phyloP scores from a whole-genome alignment of 1,284 basidiomycete genomes.

The Earliella scabrosa region DNA sequence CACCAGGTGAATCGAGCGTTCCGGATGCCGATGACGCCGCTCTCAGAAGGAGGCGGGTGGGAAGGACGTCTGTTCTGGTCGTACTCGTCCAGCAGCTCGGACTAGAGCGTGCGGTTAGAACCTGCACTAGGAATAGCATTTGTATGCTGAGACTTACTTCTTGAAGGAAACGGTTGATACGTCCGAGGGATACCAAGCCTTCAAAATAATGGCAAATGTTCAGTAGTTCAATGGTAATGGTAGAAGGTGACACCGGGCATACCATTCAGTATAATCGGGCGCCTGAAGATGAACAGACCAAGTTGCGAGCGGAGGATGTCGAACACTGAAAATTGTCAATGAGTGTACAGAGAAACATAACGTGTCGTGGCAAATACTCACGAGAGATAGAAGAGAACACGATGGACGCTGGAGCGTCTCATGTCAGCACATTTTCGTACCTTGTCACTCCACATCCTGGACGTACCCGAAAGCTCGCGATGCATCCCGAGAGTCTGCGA shows the following conservation, averaged over 20 bases:
- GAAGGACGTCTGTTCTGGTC: slow-evolving; percentile 11
- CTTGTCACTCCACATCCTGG: no score
- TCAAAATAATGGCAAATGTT: no score
- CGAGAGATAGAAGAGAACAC: slow-evolving; percentile 45
- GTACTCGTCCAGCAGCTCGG: slow-evolving; percentile 51
- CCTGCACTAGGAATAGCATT: background rate
- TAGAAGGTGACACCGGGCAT: background rate
- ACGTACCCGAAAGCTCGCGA: slow-evolving; percentile 34
- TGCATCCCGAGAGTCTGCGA: slow-evolving; percentile 40
- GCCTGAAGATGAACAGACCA: slow-evolving; percentile 30
- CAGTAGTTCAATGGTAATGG: background rate
- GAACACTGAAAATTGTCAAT: slow-evolving; percentile 31
- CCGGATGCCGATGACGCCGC: slow-evolving; percentile 39
- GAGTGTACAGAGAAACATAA: no score
- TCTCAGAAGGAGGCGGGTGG: background rate
- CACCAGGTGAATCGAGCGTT: slow-evolving; percentile 45
- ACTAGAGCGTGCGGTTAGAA: slow-evolving; percentile 34
- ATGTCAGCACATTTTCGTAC: background rate
- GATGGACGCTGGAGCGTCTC: slow-evolving; percentile 40
- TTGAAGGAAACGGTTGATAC: slow-evolving; percentile 48
- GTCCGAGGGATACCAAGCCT: slow-evolving; percentile 48
- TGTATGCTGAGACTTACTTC: slow-evolving; percentile 30
- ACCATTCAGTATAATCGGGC: slow-evolving; percentile 34
- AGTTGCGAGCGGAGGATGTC: slow-evolving; percentile 37
- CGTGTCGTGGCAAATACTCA: no score